Evolutionary conservation across 2,329 filamentous ascomycete genomes (phyloP).

Genomic region (Alternaria sp.): DNA sequence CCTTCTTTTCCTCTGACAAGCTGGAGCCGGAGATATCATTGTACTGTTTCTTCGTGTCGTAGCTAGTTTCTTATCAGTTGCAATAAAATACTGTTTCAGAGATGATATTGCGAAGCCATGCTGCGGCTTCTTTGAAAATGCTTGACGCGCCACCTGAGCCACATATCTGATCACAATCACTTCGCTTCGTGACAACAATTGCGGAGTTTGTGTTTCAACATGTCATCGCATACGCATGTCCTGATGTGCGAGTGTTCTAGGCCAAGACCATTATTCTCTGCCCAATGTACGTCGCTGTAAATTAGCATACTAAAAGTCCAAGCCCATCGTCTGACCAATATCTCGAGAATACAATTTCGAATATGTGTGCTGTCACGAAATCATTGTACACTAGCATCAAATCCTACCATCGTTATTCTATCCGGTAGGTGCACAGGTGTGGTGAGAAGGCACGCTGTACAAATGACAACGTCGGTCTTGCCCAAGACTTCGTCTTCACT

Average conservation of each 20-base stretch:
- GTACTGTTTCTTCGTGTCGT: background rate
- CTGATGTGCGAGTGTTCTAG: background rate
- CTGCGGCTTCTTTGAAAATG: background rate
- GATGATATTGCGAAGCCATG: background rate
- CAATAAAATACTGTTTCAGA: background rate
- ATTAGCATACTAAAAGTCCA: background rate
- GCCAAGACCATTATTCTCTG: background rate
- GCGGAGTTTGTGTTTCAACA: background rate
- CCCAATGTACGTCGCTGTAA: background rate
- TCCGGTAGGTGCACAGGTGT: background rate
- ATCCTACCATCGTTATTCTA: background rate
- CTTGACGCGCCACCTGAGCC: background rate
- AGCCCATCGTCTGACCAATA: background rate
- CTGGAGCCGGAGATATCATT: background rate
- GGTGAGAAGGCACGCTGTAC: background rate
- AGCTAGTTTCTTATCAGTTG: background rate
- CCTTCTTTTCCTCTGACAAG: background rate
- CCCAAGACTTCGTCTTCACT: background rate
- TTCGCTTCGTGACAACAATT: background rate
- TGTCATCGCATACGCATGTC: background rate
- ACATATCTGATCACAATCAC: background rate
- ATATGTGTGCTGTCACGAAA: background rate
- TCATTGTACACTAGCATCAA: background rate
- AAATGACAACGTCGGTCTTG: background rate
- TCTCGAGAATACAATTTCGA: background rate